Conservation (phyloP, 2,329 filamentous ascomycete species). For the Mycosphaerella arachidis region DNA sequence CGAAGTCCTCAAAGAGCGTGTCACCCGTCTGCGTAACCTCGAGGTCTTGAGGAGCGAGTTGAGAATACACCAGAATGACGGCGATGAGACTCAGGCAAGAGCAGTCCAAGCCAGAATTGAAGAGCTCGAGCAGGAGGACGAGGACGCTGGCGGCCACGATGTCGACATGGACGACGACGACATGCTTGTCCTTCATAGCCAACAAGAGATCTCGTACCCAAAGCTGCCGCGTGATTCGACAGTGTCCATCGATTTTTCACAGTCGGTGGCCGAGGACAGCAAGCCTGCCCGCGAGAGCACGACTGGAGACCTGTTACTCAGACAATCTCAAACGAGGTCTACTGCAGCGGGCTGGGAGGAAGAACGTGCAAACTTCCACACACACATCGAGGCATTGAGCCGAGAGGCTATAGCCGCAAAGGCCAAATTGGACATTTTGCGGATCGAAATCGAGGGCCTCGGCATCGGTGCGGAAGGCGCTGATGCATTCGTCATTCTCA, state of each 20-base stretch:
- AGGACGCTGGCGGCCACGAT: slow-evolving; percentile 26
- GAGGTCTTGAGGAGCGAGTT: slow-evolving; percentile 8
- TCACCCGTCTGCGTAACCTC: slow-evolving; percentile 29
- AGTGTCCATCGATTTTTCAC: slow-evolving; percentile 1
- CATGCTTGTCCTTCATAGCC: slow-evolving; percentile 32
- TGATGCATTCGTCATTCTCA: slow-evolving; percentile 35
- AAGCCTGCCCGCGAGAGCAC: neutral
- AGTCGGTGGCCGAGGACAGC: slow-evolving; percentile 2
- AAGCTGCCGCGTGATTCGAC: slow-evolving; percentile 18
- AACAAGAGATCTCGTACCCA: slow-evolving; percentile 26
- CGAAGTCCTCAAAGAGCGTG: slow-evolving; percentile 30
- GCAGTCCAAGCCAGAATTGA: slow-evolving; percentile 17
- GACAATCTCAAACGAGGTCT: slow-evolving; percentile 12
- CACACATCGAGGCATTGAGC: slow-evolving; percentile 38
- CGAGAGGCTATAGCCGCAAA: slow-evolving; percentile 38
- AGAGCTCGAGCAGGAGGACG: slow-evolving; percentile 29
- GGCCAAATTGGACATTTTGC: slow-evolving; percentile 39
- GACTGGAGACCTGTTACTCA: slow-evolving; percentile 11
- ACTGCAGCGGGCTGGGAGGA: slow-evolving; percentile 11
- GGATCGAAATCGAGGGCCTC: slow-evolving; percentile 42
- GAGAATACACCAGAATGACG: slow-evolving; percentile 2
- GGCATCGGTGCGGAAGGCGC: slow-evolving; percentile 35
- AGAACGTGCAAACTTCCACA: slow-evolving; percentile 33
- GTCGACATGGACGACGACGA: slow-evolving; percentile 25
- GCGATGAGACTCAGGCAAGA: slow-evolving; percentile 1